A percentile compares a stretch with the other conserved stretches of the same genome.
phyloP scores from a whole-genome alignment of 148 eudicot genomes.

The Amaranthus cruentus region DNA sequence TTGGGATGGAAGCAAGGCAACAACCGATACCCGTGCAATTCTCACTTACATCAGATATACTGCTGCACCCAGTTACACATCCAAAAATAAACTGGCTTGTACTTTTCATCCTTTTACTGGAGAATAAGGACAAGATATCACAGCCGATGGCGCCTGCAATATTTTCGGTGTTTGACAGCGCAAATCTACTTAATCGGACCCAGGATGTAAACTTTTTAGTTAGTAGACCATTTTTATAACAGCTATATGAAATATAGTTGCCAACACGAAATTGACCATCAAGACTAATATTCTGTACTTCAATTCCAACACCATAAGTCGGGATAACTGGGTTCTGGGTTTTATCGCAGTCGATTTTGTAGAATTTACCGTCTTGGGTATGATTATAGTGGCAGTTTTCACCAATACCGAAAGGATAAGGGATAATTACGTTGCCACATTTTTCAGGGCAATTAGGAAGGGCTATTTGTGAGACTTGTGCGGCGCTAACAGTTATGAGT shows the following conservation, averaged over 20 bases:
- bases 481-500: no score
- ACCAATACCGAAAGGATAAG: conserved; percentile 6
- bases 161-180: conserved; percentile 1
- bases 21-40: conserved; percentile 18
- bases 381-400: background rate
- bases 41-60: background rate
- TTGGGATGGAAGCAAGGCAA: conserved; percentile 7
- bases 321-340: no score
- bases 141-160: conserved; percentile 11
- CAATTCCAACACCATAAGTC: no score
- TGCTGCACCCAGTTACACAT: conserved; percentile 12
- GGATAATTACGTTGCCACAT: background rate
- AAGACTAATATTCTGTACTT: no score
- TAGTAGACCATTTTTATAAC: background rate
- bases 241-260: background rate
- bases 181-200: background rate
- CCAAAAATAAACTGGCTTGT: background rate
- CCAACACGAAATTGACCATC: no score
- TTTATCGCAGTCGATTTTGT: background rate
- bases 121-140: conserved; percentile 9
- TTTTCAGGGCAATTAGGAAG: background rate
- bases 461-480: background rate
- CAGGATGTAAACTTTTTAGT: no score
- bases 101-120: background rate
- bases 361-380: background rate